Evolutionary conservation across 1,139 yeast genomes (phyloP), one percentile per base, ranked within the genome.

Genomic region (Scheffersomyces cryptocercus): DNA sequence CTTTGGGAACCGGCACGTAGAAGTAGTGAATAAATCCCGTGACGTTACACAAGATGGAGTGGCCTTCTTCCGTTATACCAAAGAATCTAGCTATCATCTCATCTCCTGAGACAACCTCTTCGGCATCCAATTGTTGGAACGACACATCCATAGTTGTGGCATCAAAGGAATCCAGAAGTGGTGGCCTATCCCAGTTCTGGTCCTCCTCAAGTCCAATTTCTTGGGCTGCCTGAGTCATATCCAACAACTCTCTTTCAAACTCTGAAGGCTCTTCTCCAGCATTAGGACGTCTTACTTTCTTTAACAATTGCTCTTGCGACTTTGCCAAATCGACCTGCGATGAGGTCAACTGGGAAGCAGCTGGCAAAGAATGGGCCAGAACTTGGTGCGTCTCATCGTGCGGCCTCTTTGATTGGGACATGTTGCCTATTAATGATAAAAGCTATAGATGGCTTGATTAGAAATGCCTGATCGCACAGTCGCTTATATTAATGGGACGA

Each of bases 71-170:
- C 0, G 99, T 90, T 29, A 95, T 89, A 44, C 99, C 99, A 63
- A 91, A 95, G 59, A 95, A 85, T 46, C 97, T 78, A 1, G 93
- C 88, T 5, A 79, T 73, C 0, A 85, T 77, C 24, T 80, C 75
- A 6, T 84, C 83, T 10, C 80, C 76, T 10, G 78, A 66, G 26
- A 65, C 30, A 5, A 86, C 79, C 57, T 93, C 99, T 59, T 93
- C 99, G 1, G 96, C 97, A 64, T 95, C 99, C 54, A 95, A 73
- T 59, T 93, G 99, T 64, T 93, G 99, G 62, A 95, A 93, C 0
- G 77, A 71, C 14, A 90, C 75, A 52, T 86, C 89, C 20, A 65
- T 56, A 0, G 64, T 60, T 0, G 58, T 49, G 0, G 85, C 75
- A 47, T 78, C 70, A 51, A 83, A 81, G 30, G 69, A 70, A 0